Conservation (phyloP, 768 basidiomycete genomes). For the Pleurotus pulmonarius region DNA sequence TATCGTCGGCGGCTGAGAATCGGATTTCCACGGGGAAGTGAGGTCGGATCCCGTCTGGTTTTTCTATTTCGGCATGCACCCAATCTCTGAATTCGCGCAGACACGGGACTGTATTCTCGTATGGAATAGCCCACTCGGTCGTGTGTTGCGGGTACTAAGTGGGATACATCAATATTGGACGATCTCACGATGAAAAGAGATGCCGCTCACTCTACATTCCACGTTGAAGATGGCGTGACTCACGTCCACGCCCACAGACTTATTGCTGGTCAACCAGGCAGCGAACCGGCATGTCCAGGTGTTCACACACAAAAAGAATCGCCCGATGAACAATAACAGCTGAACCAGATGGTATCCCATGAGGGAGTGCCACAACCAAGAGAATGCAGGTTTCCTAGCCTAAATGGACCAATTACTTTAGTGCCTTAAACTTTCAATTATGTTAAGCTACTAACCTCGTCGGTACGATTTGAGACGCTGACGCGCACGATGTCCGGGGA, state of each 20-base stretch:
- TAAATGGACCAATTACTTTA: constrained; percentile 21
- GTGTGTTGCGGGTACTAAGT: constrained; percentile 85
- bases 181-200: neutral
- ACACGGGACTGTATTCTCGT: constrained; percentile 59
- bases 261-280: constrained; percentile 60
- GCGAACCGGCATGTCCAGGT: constrained; percentile 58
- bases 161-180: constrained; percentile 9
- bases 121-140: constrained; percentile 92
- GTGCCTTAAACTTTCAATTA: constrained; percentile 1
- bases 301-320: constrained; percentile 62
- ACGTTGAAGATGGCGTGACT: constrained; percentile 87
- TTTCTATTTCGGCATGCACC: constrained; percentile 61
- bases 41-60: constrained; percentile 73
- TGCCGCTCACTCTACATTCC: constrained; percentile 75
- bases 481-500: constrained; percentile 68
- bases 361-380: constrained; percentile 69
- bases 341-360: constrained; percentile 82
- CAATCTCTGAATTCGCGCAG: constrained; percentile 69
- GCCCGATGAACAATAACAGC: constrained; percentile 73
- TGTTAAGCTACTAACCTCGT: constrained; percentile 47
- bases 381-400: constrained; percentile 48
- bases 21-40: constrained; percentile 95
- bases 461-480: constrained; percentile 70
- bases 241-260: constrained; percentile 65
- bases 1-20: constrained; percentile 83